Base-by-base conservation (phyloP, 108 stramenopile species). In the Conticribra weissflogii region DNA sequence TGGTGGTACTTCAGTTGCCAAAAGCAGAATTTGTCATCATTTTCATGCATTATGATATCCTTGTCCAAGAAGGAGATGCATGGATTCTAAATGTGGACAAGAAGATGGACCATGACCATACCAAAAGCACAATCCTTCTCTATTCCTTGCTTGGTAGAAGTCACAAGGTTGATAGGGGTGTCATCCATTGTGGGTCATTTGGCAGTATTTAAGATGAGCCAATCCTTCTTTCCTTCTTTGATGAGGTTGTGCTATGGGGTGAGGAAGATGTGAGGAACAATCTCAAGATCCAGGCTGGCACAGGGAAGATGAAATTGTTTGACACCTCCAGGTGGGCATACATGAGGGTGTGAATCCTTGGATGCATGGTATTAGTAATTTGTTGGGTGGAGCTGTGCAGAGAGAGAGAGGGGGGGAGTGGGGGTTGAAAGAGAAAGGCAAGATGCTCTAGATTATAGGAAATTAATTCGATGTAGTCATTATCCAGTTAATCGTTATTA, bases 141-240 rank as follows among this genome's bases (percentile, higher is more conserved):
- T 4, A 18, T 51, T 9, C 19, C 19, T 21, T 21, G 16, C 4
- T 17, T 21, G 19, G 50, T 17, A 3, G 50, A 14, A 18, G 19
- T 51, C 19, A 51, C 19, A 9, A 51, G 4, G 50, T 51, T 51
- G 50, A 51, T 18, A 17, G 50, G 50, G 16, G 18, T 16, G 12
- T 5, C 36, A 41, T 41, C 36, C 36, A 41, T 41, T 9, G 36
- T 41, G 5, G 36, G 36, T 41, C 36, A 9, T 41, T 41, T 12
- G 5, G 36, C 36, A 9, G 36, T 12, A 41, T 41, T 41, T 5
- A 41, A 41, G 12, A 41, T 41, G 12, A 41, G 36, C 8, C 36
- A 12, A 41, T 41, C 36, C 16, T 64, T 64, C 48, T 64, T 64
- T 29, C 63, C 63, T 32, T 3, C 3, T 27, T 64, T 64, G 3